These are phyloP conservation scores for Tetraselmis chui DNA, from an alignment of 139 green algal species.

Conservation along the genomic window DNA sequence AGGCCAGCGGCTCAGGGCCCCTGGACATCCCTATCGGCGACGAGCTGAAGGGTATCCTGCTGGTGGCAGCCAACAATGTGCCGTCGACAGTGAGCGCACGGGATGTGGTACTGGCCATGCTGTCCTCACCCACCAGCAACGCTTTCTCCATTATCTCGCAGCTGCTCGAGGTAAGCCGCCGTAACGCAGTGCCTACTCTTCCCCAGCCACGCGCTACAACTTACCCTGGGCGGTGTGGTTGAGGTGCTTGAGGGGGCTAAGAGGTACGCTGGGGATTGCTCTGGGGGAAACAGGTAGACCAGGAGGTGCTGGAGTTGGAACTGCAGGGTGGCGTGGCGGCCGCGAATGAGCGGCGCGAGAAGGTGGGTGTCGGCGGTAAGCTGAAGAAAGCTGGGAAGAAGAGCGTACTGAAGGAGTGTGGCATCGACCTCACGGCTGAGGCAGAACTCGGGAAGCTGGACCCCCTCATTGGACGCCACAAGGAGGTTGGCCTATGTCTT, in stretches of 20 bases:
- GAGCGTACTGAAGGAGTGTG: constrained; percentile 11
- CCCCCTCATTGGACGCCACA: constrained; percentile 87
- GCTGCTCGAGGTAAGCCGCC: background rate
- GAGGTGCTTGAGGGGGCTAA: no score
- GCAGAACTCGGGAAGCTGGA: constrained; percentile 92
- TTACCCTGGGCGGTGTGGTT: no score
- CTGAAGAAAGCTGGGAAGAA: constrained; percentile 2
- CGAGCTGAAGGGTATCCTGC: background rate
- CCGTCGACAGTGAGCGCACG: background rate
- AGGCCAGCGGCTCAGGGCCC: background rate
- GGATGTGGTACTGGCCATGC: background rate
- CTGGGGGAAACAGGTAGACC: background rate
- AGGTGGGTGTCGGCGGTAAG: background rate
- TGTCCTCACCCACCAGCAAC: background rate
- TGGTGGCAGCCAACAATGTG: background rate
- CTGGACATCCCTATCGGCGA: background rate
- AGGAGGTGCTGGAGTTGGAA: background rate
- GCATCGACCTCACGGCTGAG: constrained; percentile 28
- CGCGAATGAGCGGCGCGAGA: background rate
- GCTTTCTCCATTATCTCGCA: background rate
- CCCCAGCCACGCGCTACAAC: no score
- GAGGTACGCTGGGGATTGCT: no score
- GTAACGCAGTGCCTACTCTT: no score
- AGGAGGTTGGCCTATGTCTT: constrained; percentile 67
- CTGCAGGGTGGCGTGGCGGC: background rate